Base-by-base conservation (phyloP, 257 asterid species). In the Cinchona pubescens region DNA sequence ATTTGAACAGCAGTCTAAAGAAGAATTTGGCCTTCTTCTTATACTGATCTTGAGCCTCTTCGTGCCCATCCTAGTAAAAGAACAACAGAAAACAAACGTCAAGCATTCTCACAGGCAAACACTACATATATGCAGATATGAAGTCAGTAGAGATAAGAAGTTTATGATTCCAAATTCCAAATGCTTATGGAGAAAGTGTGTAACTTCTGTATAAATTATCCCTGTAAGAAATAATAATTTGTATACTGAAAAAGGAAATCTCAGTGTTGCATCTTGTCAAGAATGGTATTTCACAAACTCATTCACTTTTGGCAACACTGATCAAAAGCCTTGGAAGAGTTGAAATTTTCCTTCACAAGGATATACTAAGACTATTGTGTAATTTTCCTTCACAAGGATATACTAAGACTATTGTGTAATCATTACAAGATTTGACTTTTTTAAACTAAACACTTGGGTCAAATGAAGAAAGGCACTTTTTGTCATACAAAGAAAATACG, bases 21-120 rank as follows among this genome's bases (percentile, higher is more conserved):
- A 93, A 93, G 80, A 69, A 76, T 72, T 88, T 93, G 58, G 96
- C 92, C 83, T 93, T 93, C 83, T 90, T 93, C 78, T 96, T 87
- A 79, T 88, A 79, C 83, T 91, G 96, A 83, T 90, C 98, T 64
- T 87, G 85, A 80, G 96, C 97, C 94, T 91, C 98, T 85, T 93
- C 98, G 67, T 93, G 98, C 69, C 61, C 88, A 73, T 89, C 97
- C 98, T 93, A 77, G 62, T 72, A 3, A 71, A 38, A 73, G 34
- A 71, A 58, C 10, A 80, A 55, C 25, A 64, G 74, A 76, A 12
- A 49, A 51, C 62, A 74, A 48, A 51, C 43, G n/a, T 67, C 16
- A 68, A 74, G 35, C 42, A 43, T 46, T 30, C 21, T 27, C 25
- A 12, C 14, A 7, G 34, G 4, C 40, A 43, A 51, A 12, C 45